Evolutionary conservation across 176 grass and related monocot species (phyloP).

Genomic region (Musa troglodytarum): DNA sequence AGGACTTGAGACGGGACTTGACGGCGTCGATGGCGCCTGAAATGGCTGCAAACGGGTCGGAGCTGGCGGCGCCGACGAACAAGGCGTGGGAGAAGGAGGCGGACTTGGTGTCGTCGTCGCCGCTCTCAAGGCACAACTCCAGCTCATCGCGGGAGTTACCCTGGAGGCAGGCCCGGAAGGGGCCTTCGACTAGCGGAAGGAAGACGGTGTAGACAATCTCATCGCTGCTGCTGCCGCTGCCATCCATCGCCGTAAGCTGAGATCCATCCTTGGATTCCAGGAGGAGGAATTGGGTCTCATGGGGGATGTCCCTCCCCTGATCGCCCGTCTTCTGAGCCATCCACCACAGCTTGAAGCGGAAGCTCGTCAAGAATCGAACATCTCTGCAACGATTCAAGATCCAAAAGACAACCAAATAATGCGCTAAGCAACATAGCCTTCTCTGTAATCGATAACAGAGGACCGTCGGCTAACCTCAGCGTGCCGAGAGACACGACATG

Average conservation of each 20-base stretch:
- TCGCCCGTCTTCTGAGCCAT: slow-evolving; percentile 89
- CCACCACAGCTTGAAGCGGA: slow-evolving; percentile 98
- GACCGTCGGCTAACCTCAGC: slow-evolving; percentile 34
- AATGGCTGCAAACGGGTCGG: slow-evolving; percentile 74
- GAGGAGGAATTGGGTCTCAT: slow-evolving; percentile 90
- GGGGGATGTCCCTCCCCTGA: slow-evolving; percentile 69
- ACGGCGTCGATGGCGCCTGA: slow-evolving; percentile 51
- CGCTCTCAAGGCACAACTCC: slow-evolving; percentile 84
- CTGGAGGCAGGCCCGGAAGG: slow-evolving; percentile 76
- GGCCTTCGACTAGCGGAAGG: slow-evolving; percentile 73
- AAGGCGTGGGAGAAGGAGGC: slow-evolving; percentile 35
- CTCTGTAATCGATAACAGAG: background rate
- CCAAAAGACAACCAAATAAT: background rate
- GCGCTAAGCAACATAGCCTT: background rate
- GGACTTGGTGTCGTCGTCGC: slow-evolving; percentile 42
- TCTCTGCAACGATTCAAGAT: slow-evolving; percentile 28
- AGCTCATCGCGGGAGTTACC: slow-evolving; percentile 52
- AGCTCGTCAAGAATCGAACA: slow-evolving; percentile 67
- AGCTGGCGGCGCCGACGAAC: slow-evolving; percentile 58
- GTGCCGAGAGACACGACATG: slow-evolving; percentile 70
- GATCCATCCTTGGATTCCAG: slow-evolving; percentile 47
- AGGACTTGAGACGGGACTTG: slow-evolving; percentile 46
- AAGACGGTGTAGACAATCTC: slow-evolving; percentile 50
- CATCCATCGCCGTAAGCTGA: background rate
- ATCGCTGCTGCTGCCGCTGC: background rate